phyloP scores from a whole-genome alignment of 1,139 yeast genomes.

The Hemisphaericaspora subhashii region DNA sequence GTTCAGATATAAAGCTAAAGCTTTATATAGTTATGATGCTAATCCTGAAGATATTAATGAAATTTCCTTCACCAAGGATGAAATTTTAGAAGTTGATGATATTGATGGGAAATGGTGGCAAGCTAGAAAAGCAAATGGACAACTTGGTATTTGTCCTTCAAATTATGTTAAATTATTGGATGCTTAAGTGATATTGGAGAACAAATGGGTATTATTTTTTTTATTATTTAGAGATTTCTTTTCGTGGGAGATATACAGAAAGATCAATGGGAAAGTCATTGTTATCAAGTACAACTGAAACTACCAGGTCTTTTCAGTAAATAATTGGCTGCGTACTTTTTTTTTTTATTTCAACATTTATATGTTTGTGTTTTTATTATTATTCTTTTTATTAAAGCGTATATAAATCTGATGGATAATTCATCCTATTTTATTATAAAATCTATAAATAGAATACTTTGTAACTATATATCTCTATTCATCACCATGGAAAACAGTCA shows the following conservation, averaged over 20 bases:
- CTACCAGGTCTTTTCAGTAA: too few relatives aligned
- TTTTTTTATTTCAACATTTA: constrained; percentile 1
- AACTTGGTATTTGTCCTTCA: constrained; percentile 95
- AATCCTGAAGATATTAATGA: constrained; percentile 94
- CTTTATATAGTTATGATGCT: constrained; percentile 86
- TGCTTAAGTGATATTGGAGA: too few relatives aligned
- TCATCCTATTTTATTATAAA: background rate
- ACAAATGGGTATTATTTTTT: too few relatives aligned
- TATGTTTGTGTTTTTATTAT: constrained; percentile 1
- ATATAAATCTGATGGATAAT: too few relatives aligned
- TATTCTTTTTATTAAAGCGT: too few relatives aligned
- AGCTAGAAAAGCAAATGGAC: constrained; percentile 85
- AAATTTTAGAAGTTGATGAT: constrained; percentile 85
- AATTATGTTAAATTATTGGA: constrained; percentile 80
- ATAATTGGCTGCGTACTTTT: too few relatives aligned
- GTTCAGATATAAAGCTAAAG: constrained; percentile 84
- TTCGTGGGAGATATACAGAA: too few relatives aligned
- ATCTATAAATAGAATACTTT: background rate
- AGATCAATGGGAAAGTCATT: too few relatives aligned
- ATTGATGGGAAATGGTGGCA: constrained; percentile 99
- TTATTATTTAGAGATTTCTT: too few relatives aligned
- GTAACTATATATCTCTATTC: constrained; percentile 8
- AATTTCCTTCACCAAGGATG: constrained; percentile 87
- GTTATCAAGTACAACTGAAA: too few relatives aligned
- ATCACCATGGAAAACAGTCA: constrained; percentile 17